Base-by-base conservation (phyloP, 441 rosid genomes). In the Populus hybrid region DNA sequence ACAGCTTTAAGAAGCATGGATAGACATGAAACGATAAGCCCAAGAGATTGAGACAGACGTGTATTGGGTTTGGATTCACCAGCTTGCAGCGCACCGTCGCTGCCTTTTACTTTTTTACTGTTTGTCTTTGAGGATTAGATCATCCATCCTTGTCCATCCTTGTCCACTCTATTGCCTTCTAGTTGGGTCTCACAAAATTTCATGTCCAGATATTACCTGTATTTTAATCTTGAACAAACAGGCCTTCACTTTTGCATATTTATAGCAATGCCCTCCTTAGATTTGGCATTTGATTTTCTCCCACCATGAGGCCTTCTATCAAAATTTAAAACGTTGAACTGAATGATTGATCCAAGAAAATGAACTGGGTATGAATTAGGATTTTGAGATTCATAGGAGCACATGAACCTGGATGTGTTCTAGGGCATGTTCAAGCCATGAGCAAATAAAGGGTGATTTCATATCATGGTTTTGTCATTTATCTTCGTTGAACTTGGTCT, bases 71-170 rank as follows among this genome's bases (percentile, higher is more conserved):
- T 12, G 38, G 42, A 70, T 7, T 16, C 6, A n/a, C 14, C 79
- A 74, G 56, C 31, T 40, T 83, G 86, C 74, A 83, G 86, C 86
- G 76, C 64, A 76, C 71, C 86, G 86, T 75, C 82, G 86, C 78
- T 79, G 86, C 69, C 64, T 68, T 59, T 76, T 77, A 59, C 67
- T 29, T 18, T 2, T 26, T 24, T 11, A 24, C 18, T 9, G 12
- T 29, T 63, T 50, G 72, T 50, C 4, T 33, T 6, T 21, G 9
- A n/a, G 21, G 68, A 56, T 35, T 16, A 69, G 68, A 11, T 16
- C 23, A 26, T 2, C 61, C 74, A 35, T 53, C 18, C 36, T 2
- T 36, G 28, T 59, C 61, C 74, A 35, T 53, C 18, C 36, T 2
- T 36, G 28, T 59, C 53, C n/a, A 1, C 2, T 20, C 33, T 40